A percentile compares a stretch with the other conserved stretches of the same genome.
Conservation (phyloP, 1,139 yeast species). For the Pneumocystis canis region DNA sequence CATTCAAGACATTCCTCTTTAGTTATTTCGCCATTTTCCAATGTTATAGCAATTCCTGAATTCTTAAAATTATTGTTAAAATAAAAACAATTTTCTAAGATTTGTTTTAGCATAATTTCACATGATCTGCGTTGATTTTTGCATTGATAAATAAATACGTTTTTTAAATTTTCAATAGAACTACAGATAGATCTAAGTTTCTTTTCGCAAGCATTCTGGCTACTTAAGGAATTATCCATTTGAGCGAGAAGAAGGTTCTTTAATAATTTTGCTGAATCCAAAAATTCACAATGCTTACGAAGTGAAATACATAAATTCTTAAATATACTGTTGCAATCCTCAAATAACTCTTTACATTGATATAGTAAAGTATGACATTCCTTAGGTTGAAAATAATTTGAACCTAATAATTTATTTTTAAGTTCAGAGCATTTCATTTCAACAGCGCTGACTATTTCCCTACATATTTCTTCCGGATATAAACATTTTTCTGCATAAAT, state of each 20-base stretch:
- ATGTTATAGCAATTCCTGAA: background rate
- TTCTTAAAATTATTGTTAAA: background rate
- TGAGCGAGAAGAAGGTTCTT: background rate
- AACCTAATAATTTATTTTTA: background rate
- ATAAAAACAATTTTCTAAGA: background rate
- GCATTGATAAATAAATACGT: background rate
- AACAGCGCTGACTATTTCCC: background rate
- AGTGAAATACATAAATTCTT: background rate
- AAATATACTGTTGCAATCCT: background rate
- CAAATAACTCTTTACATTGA: background rate
- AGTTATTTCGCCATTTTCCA: background rate
- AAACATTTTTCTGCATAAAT: background rate
- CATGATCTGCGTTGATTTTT: background rate
- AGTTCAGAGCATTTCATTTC: background rate
- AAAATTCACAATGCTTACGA: background rate
- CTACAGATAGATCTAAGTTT: background rate
- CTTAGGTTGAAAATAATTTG: background rate
- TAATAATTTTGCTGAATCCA: background rate
- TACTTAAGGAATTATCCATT: background rate
- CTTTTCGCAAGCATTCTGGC: background rate
- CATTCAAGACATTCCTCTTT: background rate
- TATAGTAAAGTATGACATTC: background rate
- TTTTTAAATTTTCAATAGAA: background rate
- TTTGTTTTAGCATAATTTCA: background rate
- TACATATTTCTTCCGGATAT: background rate